Conservation (phyloP, 192 early-diverging fungal genomes). For the Coemansia sp. region DNA sequence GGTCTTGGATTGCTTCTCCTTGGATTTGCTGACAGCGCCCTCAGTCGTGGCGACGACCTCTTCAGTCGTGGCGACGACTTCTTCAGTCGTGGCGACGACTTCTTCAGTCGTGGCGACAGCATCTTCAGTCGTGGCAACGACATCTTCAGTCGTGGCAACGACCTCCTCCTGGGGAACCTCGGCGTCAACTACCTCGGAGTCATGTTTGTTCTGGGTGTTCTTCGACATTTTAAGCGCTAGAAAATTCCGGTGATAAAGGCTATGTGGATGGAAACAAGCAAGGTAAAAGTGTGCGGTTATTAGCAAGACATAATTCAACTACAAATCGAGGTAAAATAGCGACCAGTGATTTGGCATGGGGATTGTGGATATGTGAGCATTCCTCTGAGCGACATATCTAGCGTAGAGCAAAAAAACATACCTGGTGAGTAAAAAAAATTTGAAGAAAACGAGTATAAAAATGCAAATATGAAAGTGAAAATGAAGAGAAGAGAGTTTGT, state of each 20-base stretch:
- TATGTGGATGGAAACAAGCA: background rate
- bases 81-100: conserved; percentile 72
- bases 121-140: conserved; percentile 72
- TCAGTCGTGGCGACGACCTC: conserved; percentile 72
- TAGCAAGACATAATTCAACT: background rate
- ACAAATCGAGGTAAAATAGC: background rate
- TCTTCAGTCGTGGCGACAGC: background rate
- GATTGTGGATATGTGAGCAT: background rate
- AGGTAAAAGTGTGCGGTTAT: background rate
- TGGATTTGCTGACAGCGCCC: background rate
- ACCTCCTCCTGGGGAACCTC: conserved; percentile 94
- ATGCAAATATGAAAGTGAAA: background rate
- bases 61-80: conserved; percentile 72
- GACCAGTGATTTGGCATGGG: background rate
- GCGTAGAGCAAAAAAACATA: background rate
- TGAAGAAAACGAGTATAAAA: background rate
- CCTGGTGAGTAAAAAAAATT: background rate
- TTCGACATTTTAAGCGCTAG: conserved; percentile 56
- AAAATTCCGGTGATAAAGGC: background rate
- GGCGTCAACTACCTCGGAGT: conserved; percentile 66
- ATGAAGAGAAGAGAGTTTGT: background rate
- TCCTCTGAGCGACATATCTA: background rate
- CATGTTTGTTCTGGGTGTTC: conserved; percentile 63
- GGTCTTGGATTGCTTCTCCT: background rate
- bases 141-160: conserved; percentile 27